Evolutionary conservation across 495 filamentous ascomycete species (phyloP).

Genomic region (Lindgomyces ingoldianus): DNA sequence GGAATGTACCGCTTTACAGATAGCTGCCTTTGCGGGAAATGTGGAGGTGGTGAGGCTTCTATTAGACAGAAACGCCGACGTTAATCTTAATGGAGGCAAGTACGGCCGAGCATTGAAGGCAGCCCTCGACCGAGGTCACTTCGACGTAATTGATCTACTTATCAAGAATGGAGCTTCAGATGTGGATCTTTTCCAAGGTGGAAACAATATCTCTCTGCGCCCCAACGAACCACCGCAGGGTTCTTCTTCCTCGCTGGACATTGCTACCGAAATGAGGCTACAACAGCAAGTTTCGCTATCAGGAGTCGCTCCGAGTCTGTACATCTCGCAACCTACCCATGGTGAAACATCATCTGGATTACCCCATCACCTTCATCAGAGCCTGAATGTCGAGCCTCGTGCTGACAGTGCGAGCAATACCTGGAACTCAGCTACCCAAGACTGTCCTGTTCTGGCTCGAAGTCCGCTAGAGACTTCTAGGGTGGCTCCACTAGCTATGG

Average conservation of each 20-base stretch:
- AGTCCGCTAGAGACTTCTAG: background rate
- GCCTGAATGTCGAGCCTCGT: background rate
- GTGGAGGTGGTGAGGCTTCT: slow-evolving; percentile 4
- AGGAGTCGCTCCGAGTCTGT: background rate
- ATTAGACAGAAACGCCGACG: background rate
- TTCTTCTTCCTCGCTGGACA: background rate
- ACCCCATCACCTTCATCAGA: background rate
- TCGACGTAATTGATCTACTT: slow-evolving; percentile 7
- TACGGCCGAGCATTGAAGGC: slow-evolving; percentile 7
- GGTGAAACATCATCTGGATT: background rate
- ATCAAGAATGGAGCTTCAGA: slow-evolving; percentile 9
- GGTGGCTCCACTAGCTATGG: background rate
- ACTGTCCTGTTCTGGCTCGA: background rate
- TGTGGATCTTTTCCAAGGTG: background rate
- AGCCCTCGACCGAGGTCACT: background rate
- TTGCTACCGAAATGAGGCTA: background rate
- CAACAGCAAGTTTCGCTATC: background rate
- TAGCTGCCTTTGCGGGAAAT: slow-evolving; percentile 5
- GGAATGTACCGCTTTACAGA: slow-evolving; percentile 4
- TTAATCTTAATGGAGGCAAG: slow-evolving; percentile 11
- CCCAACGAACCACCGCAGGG: background rate
- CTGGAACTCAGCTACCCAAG: background rate
- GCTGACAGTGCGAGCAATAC: background rate
- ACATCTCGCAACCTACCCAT: background rate
- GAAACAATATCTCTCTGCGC: background rate